Conservation (phyloP, 148 eudicot species). For the Camellia lanceoleosa region DNA sequence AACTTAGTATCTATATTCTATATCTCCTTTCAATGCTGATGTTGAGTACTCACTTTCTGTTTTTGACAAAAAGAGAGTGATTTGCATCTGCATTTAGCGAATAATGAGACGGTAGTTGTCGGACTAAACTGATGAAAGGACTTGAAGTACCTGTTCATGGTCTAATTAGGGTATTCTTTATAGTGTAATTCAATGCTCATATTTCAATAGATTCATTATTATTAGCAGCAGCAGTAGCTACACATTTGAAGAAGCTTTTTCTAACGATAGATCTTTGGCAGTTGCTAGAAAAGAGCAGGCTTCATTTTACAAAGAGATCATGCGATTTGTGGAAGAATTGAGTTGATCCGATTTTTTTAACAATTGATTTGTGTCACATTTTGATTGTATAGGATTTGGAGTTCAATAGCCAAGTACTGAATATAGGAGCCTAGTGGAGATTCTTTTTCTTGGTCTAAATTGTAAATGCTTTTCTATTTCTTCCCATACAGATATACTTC, state of each 20-base stretch:
- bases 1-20: background rate
- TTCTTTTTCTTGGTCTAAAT: background rate
- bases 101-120: constrained; percentile 67
- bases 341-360: constrained; percentile 6
- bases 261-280: constrained; percentile 3
- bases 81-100: constrained; percentile 97
- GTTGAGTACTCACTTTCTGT: background rate
- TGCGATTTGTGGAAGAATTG: background rate
- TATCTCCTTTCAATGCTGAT: background rate
- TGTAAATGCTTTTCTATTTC: background rate
- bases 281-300: constrained; percentile 11
- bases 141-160: constrained; percentile 77
- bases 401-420: background rate
- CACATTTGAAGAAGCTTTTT: background rate
- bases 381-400: constrained; percentile 17
- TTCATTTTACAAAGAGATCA: constrained; percentile 8
- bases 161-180: constrained; percentile 15
- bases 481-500: background rate
- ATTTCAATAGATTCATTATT: background rate
- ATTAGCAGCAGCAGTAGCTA: background rate
- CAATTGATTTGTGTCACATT: constrained; percentile 6
- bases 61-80: constrained; percentile 86
- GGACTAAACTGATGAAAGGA: constrained; percentile 83
- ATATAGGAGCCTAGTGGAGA: constrained; percentile 9
- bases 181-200: background rate